Evolutionary conservation across 305 asterid genomes (phyloP).

Genomic region (Salvia sclarea): DNA sequence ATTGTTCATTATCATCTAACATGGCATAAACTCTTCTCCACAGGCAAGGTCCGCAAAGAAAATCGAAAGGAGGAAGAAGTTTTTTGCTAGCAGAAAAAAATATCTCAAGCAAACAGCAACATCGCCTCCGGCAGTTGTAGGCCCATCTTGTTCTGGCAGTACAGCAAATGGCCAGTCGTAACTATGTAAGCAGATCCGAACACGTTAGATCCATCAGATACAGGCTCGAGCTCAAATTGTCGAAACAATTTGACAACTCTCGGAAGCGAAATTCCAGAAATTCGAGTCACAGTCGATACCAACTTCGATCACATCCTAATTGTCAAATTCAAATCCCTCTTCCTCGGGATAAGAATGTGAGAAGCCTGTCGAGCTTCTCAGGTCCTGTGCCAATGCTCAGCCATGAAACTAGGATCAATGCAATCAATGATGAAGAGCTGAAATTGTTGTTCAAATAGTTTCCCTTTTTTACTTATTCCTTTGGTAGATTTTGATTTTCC

Average conservation of each 20-base stretch:
- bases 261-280: background rate
- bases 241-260: no score
- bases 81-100: conserved; percentile 17
- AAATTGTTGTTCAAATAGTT: background rate
- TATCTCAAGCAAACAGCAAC: background rate
- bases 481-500: background rate
- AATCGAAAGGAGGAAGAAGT: conserved; percentile 22
- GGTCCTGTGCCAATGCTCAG: background rate
- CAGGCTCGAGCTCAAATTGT: conserved; percentile 18
- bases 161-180: conserved; percentile 23
- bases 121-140: background rate
- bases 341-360: no score
- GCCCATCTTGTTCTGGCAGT: conserved; percentile 19
- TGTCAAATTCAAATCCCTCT: background rate
- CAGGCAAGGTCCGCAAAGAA: conserved; percentile 8
- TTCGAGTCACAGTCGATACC: background rate
- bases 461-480: background rate
- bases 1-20: background rate
- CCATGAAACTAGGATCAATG: background rate
- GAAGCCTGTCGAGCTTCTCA: background rate
- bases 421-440: background rate
- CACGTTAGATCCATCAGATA: background rate
- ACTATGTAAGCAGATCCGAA: background rate
- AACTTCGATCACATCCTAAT: no score
- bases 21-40: conserved; percentile 17